Percentiles rank a stretch among this genome's conserved stretches.
Evolutionary conservation across 257 asterid genomes (phyloP).

Genomic region (Lycium barbarum): DNA sequence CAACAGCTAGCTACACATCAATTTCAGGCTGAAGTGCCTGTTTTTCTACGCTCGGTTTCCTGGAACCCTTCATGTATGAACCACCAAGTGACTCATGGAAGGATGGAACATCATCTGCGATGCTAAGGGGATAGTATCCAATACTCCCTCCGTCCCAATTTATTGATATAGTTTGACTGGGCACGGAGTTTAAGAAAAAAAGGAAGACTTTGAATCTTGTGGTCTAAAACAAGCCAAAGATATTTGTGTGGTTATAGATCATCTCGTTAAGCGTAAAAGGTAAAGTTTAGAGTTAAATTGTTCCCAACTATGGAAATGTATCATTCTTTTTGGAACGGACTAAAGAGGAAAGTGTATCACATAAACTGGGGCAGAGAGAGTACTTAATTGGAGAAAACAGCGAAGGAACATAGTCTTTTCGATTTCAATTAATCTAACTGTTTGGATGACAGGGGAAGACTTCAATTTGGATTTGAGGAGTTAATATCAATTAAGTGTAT

Average conservation of each 20-base stretch:
- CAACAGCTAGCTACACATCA: conserved; percentile 10
- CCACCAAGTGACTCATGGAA: background rate
- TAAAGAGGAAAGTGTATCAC: no score
- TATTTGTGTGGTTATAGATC: no score
- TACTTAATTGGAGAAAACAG: background rate
- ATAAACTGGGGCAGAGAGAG: no score
- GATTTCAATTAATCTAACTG: background rate
- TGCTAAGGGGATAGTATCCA: background rate
- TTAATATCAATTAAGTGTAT: background rate
- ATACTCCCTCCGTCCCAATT: background rate
- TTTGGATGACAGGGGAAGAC: background rate
- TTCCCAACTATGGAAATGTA: no score
- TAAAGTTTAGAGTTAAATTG: no score
- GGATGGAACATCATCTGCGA: background rate
- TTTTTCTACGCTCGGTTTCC: background rate
- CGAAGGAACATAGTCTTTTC: background rate
- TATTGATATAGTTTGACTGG: no score
- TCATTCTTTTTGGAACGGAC: no score
- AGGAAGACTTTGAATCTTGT: no score
- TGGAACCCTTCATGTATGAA: background rate
- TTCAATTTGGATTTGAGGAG: background rate
- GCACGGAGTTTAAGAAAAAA: no score
- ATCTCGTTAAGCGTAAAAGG: no score
- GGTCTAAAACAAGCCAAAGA: no score
- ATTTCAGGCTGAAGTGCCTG: conserved; percentile 15